phyloP scores from a whole-genome alignment of 1,284 basidiomycete genomes.

The Cerrena zonata region DNA sequence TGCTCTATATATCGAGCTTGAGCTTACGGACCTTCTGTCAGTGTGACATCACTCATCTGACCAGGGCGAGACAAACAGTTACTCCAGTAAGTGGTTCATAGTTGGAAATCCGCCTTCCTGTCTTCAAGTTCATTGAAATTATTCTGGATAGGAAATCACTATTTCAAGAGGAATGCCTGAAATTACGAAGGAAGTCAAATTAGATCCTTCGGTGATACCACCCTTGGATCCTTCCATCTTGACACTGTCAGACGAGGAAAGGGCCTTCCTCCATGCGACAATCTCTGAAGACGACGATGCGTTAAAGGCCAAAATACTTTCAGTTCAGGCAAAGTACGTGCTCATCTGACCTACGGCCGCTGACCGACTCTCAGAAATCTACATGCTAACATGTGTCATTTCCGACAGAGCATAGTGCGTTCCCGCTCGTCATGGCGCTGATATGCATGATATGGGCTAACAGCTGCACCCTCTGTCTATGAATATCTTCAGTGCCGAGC shows the following conservation, averaged over 20 bases:
- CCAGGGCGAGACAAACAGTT: no score
- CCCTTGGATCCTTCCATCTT: constrained; percentile 23
- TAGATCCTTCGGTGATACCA: constrained; percentile 18
- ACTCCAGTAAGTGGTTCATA: no score
- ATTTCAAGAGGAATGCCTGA: not conserved
- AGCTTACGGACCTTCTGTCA: no score
- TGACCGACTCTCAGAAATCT: no score
- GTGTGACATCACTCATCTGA: no score
- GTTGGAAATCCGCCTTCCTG: no score
- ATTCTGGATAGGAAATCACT: no score
- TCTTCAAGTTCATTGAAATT: no score
- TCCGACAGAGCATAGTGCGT: constrained; percentile 21
- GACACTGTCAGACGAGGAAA: constrained; percentile 17
- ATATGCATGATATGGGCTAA: not conserved
- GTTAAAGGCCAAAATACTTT: constrained; percentile 18
- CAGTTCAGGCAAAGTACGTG: constrained; percentile 27
- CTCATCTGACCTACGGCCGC: no score
- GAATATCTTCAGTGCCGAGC: constrained; percentile 23
- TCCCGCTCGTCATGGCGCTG: not conserved
- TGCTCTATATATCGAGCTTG: no score
- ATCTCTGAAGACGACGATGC: constrained; percentile 22
- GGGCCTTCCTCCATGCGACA: constrained; percentile 20
- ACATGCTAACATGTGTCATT: no score
- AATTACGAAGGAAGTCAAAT: constrained; percentile 16
- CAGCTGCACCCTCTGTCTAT: no score